Percentiles rank a stretch among this genome's conserved stretches.
Conservation (phyloP, 2,329 filamentous ascomycete genomes). For the Aureobasidium sp. region DNA sequence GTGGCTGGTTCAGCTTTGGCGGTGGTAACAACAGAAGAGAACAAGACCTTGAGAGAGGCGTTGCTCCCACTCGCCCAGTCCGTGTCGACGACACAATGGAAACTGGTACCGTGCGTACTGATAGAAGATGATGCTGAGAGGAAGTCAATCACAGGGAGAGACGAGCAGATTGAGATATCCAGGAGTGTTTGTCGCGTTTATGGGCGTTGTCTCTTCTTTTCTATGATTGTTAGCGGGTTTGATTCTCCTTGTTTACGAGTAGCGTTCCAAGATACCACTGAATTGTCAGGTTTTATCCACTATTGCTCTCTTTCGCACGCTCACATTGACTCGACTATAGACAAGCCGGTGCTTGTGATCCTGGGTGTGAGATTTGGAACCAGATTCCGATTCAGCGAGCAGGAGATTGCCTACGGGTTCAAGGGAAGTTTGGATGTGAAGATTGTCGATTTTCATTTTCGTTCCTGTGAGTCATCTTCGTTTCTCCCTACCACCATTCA, state of each 20-base stretch:
- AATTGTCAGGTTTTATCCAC: background rate
- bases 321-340: background rate
- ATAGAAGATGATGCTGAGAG: background rate
- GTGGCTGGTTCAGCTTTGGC: conserved; percentile 10
- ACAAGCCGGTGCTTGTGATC: background rate
- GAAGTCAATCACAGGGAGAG: background rate
- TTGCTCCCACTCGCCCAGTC: background rate
- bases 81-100: conserved; percentile 1
- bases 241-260: background rate
- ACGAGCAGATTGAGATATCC: background rate
- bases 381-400: background rate
- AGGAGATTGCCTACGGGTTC: background rate
- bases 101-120: conserved; percentile 9
- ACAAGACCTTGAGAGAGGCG: conserved; percentile 16
- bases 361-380: background rate
- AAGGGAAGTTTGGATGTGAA: background rate
- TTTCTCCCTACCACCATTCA: background rate
- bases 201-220: background rate
- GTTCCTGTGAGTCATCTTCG: background rate
- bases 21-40: conserved; percentile 11
- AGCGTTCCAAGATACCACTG: conserved; percentile 7
- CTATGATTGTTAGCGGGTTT: background rate
- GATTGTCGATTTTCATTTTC: background rate
- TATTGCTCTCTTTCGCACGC: background rate
- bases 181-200: background rate